Percentiles rank a stretch among this genome's conserved stretches.
phyloP scores from a whole-genome alignment of 768 basidiomycete species.

The Lactarius quietus region DNA sequence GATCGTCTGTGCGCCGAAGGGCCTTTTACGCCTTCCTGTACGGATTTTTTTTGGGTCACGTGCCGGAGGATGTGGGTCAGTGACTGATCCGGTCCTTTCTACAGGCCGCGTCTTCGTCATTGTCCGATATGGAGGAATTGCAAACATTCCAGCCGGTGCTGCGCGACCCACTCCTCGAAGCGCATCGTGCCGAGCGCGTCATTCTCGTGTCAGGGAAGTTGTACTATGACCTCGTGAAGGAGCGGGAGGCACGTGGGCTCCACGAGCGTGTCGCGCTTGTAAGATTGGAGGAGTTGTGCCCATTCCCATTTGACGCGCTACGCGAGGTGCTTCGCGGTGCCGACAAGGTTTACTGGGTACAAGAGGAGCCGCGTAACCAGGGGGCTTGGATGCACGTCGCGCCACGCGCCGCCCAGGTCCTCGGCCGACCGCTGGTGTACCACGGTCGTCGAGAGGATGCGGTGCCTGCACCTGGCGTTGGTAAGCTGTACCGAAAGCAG shows the following conservation, averaged over 20 bases:
- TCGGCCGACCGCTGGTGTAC: slow-evolving; percentile 41
- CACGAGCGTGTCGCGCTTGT: slow-evolving; percentile 59
- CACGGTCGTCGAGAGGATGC: slow-evolving; percentile 68
- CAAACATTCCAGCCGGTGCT: slow-evolving; percentile 69
- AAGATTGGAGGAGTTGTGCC: slow-evolving; percentile 81
- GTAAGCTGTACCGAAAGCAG: slow-evolving; percentile 61
- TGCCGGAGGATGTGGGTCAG: not conserved
- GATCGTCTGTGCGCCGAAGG: slow-evolving; percentile 82
- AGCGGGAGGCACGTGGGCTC: slow-evolving; percentile 49
- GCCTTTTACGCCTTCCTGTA: slow-evolving; percentile 72
- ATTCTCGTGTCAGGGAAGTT: slow-evolving; percentile 78
- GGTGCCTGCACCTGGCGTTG: slow-evolving; percentile 74
- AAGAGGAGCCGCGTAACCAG: slow-evolving; percentile 89
- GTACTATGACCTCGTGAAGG: slow-evolving; percentile 81
- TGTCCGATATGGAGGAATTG: slow-evolving; percentile 57
- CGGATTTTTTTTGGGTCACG: slow-evolving; percentile 28
- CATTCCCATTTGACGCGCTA: slow-evolving; percentile 74
- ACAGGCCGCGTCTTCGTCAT: slow-evolving; percentile 69
- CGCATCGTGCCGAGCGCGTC: slow-evolving; percentile 52
- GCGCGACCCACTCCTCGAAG: slow-evolving; percentile 43
- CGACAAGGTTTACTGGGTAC: slow-evolving; percentile 59
- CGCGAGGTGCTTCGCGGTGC: slow-evolving; percentile 40
- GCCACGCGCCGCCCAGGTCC: slow-evolving; percentile 35
- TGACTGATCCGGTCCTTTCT: not conserved
- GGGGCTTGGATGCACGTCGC: slow-evolving; percentile 71